Percentiles rank a stretch among this genome's conserved stretches.
These are phyloP conservation scores for Hortaea werneckii DNA, from an alignment of 2,329 filamentous ascomycete genomes.

Conservation along the genomic window DNA sequence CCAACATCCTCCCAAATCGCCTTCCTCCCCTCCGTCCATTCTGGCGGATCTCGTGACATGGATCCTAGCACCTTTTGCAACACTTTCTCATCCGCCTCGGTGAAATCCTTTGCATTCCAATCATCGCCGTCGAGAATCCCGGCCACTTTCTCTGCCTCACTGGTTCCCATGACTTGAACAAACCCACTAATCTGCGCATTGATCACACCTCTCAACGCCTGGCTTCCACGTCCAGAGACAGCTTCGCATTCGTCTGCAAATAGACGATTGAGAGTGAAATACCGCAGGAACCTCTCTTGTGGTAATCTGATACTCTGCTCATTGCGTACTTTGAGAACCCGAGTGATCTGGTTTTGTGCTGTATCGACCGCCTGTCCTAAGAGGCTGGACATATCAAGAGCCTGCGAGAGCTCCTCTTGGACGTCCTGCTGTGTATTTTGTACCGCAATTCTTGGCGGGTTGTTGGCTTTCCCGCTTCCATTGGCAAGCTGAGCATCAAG, in stretches of 20 bases:
- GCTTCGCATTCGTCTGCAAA: conserved; percentile 83
- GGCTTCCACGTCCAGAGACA: conserved; percentile 68
- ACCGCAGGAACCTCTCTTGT: conserved; percentile 62
- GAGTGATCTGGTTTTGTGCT: conserved; percentile 62
- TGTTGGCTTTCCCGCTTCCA: conserved; percentile 5
- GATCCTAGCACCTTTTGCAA: conserved; percentile 56
- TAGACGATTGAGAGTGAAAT: conserved; percentile 71
- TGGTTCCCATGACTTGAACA: conserved; percentile 59
- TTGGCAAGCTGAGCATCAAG: conserved; percentile 31
- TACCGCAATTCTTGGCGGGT: conserved; percentile 7
- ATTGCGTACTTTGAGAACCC: conserved; percentile 64
- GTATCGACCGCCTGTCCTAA: conserved; percentile 72
- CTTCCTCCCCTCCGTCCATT: conserved; percentile 50
- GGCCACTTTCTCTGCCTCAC: conserved; percentile 63
- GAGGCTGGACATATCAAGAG: conserved; percentile 66
- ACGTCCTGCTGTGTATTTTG: conserved; percentile 11
- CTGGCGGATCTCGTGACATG: conserved; percentile 58
- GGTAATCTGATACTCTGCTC: conserved; percentile 62
- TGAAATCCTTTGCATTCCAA: conserved; percentile 71
- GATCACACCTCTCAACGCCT: conserved; percentile 65
- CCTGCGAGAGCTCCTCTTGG: conserved; percentile 67
- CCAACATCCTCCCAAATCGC: conserved; percentile 39
- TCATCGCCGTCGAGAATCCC: conserved; percentile 70
- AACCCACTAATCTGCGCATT: conserved; percentile 76
- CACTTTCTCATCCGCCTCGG: conserved; percentile 48